Percentiles rank a stretch among this genome's conserved stretches.
phyloP scores from a whole-genome alignment of 78 protist species.

The Diacronema lutheri region DNA sequence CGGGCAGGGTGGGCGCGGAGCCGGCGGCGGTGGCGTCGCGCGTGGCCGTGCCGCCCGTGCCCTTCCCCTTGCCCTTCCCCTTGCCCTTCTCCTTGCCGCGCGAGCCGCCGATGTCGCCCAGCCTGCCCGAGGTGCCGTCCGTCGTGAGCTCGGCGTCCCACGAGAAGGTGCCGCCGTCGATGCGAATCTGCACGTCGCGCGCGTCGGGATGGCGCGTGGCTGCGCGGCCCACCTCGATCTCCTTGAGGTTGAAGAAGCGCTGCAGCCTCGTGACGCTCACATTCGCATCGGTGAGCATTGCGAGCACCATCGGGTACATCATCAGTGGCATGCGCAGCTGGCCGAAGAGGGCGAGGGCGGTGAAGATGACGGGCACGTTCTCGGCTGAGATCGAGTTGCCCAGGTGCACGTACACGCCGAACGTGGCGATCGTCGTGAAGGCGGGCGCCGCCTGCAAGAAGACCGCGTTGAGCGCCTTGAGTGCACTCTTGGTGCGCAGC shows the following conservation, averaged over 20 bases:
- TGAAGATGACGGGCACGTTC: not conserved
- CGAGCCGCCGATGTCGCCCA: not conserved
- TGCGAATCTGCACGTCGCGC: not conserved
- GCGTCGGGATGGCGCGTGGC: too few relatives aligned
- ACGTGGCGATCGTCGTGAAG: conserved; percentile 30
- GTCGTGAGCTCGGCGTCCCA: not conserved
- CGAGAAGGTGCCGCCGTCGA: not conserved
- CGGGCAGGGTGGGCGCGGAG: not conserved
- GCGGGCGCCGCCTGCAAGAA: not conserved
- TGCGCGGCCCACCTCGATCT: not conserved
- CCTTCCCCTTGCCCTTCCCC: conserved; percentile 21
- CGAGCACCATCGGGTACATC: not conserved
- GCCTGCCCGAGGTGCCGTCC: too few relatives aligned
- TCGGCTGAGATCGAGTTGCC: not conserved
- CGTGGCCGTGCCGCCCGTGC: not conserved
- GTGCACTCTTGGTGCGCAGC: not conserved
- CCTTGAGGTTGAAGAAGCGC: not conserved
- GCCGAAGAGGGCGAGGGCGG: not conserved
- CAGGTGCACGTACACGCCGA: not conserved
- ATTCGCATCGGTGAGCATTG: not conserved
- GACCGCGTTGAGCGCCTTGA: not conserved
- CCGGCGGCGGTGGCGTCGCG: not conserved
- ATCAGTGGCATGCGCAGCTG: not conserved
- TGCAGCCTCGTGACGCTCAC: not conserved
- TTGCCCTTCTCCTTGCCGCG: not conserved